Evolutionary conservation across 345 rosid species (phyloP).

Genomic region (Pistacia integerrima): DNA sequence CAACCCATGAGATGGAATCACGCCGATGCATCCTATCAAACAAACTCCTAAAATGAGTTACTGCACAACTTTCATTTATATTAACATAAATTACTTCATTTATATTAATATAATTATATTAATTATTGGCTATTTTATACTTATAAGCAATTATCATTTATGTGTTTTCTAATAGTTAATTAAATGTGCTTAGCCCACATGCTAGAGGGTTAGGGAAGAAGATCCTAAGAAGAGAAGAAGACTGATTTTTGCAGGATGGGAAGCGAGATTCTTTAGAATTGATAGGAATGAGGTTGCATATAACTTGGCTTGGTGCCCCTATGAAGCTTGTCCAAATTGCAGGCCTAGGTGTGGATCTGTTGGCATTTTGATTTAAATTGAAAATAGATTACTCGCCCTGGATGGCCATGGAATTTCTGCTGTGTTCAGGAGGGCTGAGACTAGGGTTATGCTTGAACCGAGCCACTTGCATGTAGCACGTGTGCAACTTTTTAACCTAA

Average conservation of each 20-base stretch:
- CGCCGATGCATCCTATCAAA: too few relatives aligned
- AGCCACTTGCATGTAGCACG: too few relatives aligned
- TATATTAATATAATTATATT: too few relatives aligned
- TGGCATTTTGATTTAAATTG: slow-evolving; percentile 23
- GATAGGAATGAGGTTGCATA: slow-evolving; percentile 21
- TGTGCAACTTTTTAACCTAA: too few relatives aligned
- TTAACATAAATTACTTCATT: too few relatives aligned
- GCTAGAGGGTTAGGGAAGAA: slow-evolving; percentile 16
- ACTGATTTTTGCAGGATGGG: slow-evolving; percentile 16
- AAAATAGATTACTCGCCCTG: slow-evolving; percentile 23
- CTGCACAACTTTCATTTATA: too few relatives aligned
- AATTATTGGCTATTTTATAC: too few relatives aligned
- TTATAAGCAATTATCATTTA: too few relatives aligned
- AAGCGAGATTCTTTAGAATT: slow-evolving; percentile 17
- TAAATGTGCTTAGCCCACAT: slow-evolving; percentile 16
- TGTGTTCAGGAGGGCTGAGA: slow-evolving; percentile 19
- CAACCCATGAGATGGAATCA: too few relatives aligned
- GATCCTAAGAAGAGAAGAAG: slow-evolving; percentile 21
- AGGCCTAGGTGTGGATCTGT: slow-evolving; percentile 26
- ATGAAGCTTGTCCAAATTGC: slow-evolving; percentile 23
- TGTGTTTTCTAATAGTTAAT: too few relatives aligned
- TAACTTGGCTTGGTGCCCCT: slow-evolving; percentile 23
- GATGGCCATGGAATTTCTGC: slow-evolving; percentile 33
- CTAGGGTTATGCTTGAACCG: neutral
- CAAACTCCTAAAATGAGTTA: too few relatives aligned